These are phyloP conservation scores for Jacaranda copaia DNA, from an alignment of 257 asterid species.

Conservation along the genomic window DNA sequence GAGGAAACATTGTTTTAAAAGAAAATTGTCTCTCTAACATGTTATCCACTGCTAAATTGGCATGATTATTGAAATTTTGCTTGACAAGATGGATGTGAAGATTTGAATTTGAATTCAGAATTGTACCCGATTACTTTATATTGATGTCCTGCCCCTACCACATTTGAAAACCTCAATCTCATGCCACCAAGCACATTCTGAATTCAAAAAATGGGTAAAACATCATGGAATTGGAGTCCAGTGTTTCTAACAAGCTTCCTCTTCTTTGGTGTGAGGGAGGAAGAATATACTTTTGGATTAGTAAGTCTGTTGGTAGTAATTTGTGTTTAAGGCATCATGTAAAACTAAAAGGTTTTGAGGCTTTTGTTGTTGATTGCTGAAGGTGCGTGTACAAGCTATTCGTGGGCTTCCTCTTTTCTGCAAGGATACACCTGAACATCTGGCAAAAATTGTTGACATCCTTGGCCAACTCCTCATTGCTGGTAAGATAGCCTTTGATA, in stretches of 20 bases:
- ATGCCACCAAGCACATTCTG: neutral
- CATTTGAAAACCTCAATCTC: conserved; percentile 15
- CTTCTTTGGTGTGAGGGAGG: conserved; percentile 7
- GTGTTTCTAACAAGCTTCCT: neutral
- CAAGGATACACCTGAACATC: conserved; percentile 90
- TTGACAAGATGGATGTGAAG: neutral
- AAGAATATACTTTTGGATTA: neutral
- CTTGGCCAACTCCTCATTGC: conserved; percentile 81
- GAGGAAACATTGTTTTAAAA: conserved; percentile 11
- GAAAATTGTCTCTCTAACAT: neutral
- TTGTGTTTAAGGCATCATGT: conserved; percentile 12
- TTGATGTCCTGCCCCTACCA: conserved; percentile 15
- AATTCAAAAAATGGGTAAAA: conserved; percentile 1
- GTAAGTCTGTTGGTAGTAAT: neutral
- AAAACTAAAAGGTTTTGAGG: conserved; percentile 28
- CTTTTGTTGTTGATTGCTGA: conserved; percentile 37
- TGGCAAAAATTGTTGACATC: conserved; percentile 79
- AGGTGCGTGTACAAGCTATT: conserved; percentile 97
- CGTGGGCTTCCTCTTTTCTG: conserved; percentile 95
- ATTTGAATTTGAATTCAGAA: conserved; percentile 5
- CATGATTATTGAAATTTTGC: neutral
- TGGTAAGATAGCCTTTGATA: conserved; percentile 52
- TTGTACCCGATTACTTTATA: neutral
- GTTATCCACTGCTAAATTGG: neutral
- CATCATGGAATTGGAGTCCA: neutral